phyloP scores from a whole-genome alignment of 306 rosid species.

The Acmispon strigosus region DNA sequence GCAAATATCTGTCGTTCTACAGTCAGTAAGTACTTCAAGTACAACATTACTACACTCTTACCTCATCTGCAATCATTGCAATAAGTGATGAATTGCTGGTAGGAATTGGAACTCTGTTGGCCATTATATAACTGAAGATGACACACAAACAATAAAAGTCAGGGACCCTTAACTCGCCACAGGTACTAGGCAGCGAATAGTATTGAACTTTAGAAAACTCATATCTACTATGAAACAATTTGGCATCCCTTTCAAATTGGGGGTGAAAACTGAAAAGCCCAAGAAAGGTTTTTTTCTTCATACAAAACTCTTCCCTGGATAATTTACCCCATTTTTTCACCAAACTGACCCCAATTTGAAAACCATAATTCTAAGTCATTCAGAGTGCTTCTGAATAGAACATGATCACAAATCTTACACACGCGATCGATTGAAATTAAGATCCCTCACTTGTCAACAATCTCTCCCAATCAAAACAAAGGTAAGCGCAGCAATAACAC shows the following conservation, averaged over 20 bases:
- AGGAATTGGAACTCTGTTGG: slow-evolving; percentile 56
- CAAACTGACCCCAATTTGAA: neutral
- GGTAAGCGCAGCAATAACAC: neutral
- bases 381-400: neutral
- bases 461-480: slow-evolving; percentile 13
- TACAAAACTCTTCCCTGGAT: neutral
- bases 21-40: neutral
- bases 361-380: neutral
- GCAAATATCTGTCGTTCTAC: neutral
- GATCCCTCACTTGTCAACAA: neutral
- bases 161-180: neutral
- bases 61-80: slow-evolving; percentile 97
- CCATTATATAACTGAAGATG: slow-evolving; percentile 43
- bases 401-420: slow-evolving; percentile 14
- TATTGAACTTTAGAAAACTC: neutral
- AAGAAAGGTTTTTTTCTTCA: neutral
- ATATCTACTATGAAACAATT: neutral
- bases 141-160: neutral
- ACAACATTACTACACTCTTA: slow-evolving; percentile 4
- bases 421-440: neutral
- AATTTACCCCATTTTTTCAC: neutral
- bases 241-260: neutral
- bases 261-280: neutral
- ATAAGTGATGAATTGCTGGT: slow-evolving; percentile 61
- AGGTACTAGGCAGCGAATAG: neutral